Conservation (phyloP, 2,329 filamentous ascomycete genomes). For the Colletotrichum eremochloae region DNA sequence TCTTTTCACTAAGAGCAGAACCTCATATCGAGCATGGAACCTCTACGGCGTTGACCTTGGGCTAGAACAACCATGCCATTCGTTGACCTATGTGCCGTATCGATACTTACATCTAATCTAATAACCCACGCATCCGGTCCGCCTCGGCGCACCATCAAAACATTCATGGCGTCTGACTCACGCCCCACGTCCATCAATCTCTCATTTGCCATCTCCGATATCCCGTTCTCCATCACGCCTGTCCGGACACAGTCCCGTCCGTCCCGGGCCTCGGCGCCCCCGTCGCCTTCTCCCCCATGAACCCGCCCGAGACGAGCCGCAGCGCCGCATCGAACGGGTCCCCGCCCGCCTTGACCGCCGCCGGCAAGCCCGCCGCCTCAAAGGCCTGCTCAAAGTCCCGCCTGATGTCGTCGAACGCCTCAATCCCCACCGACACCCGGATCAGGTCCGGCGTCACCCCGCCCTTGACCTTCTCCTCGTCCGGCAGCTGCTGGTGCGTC, state of each 20-base stretch:
- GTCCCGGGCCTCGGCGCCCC: conserved; percentile 37
- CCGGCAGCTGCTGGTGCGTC: conserved; percentile 77
- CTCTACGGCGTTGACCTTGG: no score
- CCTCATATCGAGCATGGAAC: no score
- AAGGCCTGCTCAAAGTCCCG: conserved; percentile 76
- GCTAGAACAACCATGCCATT: not conserved
- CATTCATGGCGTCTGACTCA: no score
- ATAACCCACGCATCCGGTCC: not conserved
- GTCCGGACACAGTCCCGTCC: conserved; percentile 19
- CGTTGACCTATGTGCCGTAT: not conserved
- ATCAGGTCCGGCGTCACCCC: conserved; percentile 67
- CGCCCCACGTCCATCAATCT: no score
- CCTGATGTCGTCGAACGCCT: conserved; percentile 81
- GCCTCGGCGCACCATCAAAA: no score
- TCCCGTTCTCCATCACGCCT: not conserved
- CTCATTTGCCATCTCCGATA: no score
- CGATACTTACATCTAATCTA: not conserved
- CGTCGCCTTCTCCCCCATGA: conserved; percentile 37
- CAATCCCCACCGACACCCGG: conserved; percentile 58
- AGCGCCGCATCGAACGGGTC: conserved; percentile 32
- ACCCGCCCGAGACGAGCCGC: conserved; percentile 35
- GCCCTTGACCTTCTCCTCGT: conserved; percentile 74
- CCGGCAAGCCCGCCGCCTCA: conserved; percentile 26
- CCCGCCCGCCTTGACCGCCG: conserved; percentile 27
- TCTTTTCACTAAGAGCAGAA: no score